phyloP scores from a whole-genome alignment of 2,329 filamentous ascomycete genomes.

The Huntiella abstrusa region DNA sequence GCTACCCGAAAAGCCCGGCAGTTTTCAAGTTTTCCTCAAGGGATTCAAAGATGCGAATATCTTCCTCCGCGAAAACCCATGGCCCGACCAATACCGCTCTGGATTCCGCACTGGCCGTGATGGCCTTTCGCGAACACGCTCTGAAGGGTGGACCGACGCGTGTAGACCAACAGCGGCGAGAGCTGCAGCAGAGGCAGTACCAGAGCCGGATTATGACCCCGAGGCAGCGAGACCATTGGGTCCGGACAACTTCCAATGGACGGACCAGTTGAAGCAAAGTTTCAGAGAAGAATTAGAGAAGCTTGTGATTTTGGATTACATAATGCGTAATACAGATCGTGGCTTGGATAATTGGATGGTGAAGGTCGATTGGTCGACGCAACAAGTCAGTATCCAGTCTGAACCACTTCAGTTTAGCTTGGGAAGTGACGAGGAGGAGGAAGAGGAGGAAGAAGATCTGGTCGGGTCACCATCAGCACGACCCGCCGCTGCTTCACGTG shows the following conservation, averaged over 20 bases:
- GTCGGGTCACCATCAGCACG: conserved; percentile 23
- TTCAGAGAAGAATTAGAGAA: conserved; percentile 94
- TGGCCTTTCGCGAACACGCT: conserved; percentile 42
- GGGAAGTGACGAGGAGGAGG: conserved; percentile 28
- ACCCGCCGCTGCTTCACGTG: conserved; percentile 27
- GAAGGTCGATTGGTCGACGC: conserved; percentile 70
- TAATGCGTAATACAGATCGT: conserved; percentile 96
- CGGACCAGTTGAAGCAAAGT: conserved; percentile 67
- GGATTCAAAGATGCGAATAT: conserved; percentile 95
- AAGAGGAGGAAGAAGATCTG: conserved; percentile 26
- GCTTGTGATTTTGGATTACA: conserved; percentile 91
- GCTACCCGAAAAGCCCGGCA: conserved; percentile 77
- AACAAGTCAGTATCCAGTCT: conserved; percentile 69
- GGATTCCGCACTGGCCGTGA: conserved; percentile 47
- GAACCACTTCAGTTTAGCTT: conserved; percentile 55
- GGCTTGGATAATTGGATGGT: conserved; percentile 99
- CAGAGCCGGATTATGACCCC: conserved; percentile 27
- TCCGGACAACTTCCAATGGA: conserved; percentile 59
- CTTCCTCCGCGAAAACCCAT: conserved; percentile 85
- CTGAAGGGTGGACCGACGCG: conserved; percentile 54
- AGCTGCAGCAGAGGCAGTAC: conserved; percentile 18
- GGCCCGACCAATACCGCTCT: conserved; percentile 72
- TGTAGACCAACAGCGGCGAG: conserved; percentile 47
- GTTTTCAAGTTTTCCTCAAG: conserved; percentile 93
- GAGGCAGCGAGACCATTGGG: conserved; percentile 21